Percentiles rank a stretch among this genome's conserved stretches.
These are phyloP conservation scores for Mariannaea sp. DNA, from an alignment of 2,329 filamentous ascomycete species.

Conservation along the genomic window DNA sequence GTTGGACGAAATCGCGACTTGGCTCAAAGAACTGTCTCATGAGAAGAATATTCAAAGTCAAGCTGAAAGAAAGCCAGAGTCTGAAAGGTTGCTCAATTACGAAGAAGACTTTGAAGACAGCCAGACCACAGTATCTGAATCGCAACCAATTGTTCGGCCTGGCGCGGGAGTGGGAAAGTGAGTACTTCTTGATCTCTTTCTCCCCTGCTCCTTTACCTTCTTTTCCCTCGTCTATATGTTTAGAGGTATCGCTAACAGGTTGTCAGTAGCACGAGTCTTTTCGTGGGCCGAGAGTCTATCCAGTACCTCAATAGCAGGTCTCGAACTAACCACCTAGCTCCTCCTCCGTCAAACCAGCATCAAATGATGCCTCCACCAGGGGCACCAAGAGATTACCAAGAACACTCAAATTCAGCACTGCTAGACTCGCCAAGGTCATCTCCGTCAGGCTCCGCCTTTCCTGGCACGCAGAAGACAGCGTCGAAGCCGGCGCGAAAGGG, in stretches of 20 bases:
- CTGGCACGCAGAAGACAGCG: neutral
- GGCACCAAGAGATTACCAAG: slow-evolving; percentile 30
- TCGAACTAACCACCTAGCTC: slow-evolving; percentile 5
- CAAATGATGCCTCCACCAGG: slow-evolving; percentile 15
- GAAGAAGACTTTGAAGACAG: slow-evolving; percentile 25
- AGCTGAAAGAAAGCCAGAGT: slow-evolving; percentile 1
- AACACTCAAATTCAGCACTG: slow-evolving; percentile 29
- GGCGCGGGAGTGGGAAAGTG: slow-evolving; percentile 24
- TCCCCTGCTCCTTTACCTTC: too few species aligned
- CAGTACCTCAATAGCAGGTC: slow-evolving; percentile 22
- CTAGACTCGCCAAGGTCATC: slow-evolving; percentile 22
- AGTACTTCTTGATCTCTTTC: neutral
- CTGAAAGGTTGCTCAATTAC: neutral
- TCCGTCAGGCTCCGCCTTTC: slow-evolving; percentile 12
- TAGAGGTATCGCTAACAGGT: slow-evolving; percentile 4
- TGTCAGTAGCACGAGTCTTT: slow-evolving; percentile 29
- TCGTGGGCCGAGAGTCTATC: slow-evolving; percentile 26
- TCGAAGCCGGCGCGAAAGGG: neutral
- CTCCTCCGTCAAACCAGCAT: slow-evolving; percentile 34
- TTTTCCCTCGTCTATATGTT: too few species aligned
- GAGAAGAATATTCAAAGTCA: neutral
- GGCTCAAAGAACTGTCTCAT: slow-evolving; percentile 27
- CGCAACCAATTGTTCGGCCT: slow-evolving; percentile 34
- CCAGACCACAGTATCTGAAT: slow-evolving; percentile 30
- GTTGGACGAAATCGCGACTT: slow-evolving; percentile 24